phyloP scores from a whole-genome alignment of 768 basidiomycete genomes.

The Suillus luteus region DNA sequence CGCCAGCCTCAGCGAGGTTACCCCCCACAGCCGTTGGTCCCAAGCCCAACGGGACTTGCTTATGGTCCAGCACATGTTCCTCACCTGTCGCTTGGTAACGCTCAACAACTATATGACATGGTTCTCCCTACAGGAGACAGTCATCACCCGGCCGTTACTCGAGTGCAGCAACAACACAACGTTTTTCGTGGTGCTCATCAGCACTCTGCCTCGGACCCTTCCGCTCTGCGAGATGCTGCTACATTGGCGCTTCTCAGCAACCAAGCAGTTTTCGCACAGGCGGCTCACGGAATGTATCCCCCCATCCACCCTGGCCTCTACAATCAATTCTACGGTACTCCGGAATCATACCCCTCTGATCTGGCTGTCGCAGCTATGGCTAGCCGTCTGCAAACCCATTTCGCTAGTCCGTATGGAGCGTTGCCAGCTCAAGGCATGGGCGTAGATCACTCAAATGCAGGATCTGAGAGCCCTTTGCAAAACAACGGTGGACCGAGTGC shows the following conservation, averaged over 20 bases:
- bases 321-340: constrained; percentile 67
- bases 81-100: constrained; percentile 70
- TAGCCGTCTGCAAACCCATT: constrained; percentile 59
- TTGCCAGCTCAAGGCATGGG: constrained; percentile 46
- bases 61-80: constrained; percentile 60
- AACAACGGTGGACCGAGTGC: constrained; percentile 73
- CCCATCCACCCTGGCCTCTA: constrained; percentile 63
- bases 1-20: constrained; percentile 62
- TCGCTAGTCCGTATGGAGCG: constrained; percentile 54
- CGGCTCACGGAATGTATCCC: constrained; percentile 58
- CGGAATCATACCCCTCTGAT: constrained; percentile 58
- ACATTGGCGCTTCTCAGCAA: constrained; percentile 63
- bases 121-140: constrained; percentile 56
- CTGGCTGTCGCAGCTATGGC: constrained; percentile 58
- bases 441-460: constrained; percentile 41
- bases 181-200: constrained; percentile 75
- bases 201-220: constrained; percentile 83
- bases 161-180: constrained; percentile 79
- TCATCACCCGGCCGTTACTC: constrained; percentile 65
- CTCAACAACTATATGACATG: constrained; percentile 82
- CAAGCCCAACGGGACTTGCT: constrained; percentile 54
- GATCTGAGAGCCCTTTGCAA: constrained; percentile 23
- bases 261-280: constrained; percentile 48
- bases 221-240: constrained; percentile 70
- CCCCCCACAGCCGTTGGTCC: constrained; percentile 56